Percentiles rank a stretch among this genome's conserved stretches.
Conservation (phyloP, 257 asterid species). For the Cynanchum wilfordii region DNA sequence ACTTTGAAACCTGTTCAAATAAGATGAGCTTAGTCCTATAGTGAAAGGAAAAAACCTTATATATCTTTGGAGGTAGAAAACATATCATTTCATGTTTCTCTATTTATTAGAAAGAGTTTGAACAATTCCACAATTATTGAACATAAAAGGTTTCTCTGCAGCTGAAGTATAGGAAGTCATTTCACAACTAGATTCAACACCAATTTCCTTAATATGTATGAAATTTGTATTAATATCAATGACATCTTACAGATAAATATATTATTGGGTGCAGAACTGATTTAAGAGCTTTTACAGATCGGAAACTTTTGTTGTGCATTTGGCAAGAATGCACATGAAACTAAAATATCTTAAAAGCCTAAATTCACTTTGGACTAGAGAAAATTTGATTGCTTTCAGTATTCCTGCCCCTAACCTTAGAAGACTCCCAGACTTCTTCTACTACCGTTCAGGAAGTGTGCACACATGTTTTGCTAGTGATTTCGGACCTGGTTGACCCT, state of each 20-base stretch:
- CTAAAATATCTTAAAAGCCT: neutral
- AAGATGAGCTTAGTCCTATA: conserved; percentile 17
- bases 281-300: neutral
- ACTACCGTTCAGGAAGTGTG: neutral
- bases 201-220: neutral
- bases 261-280: neutral
- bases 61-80: neutral
- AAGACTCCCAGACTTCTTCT: neutral
- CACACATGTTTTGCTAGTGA: neutral
- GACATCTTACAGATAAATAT: neutral
- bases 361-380: neutral
- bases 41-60: neutral
- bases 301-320: neutral
- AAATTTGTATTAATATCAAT: neutral
- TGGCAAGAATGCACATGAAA: conserved; percentile 1
- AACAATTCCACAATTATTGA: neutral
- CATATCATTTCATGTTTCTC: neutral
- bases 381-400: neutral
- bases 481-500: neutral
- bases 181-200: neutral
- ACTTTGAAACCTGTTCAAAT: conserved; percentile 62
- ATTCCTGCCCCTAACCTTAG: neutral
- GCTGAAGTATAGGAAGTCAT: neutral
- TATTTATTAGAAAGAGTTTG: neutral
- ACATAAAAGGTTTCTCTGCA: neutral